Percentiles rank a stretch among this genome's conserved stretches.
These are phyloP conservation scores for Phlebiopsis flavidoalba DNA, from an alignment of 768 basidiomycete genomes.

Conservation along the genomic window DNA sequence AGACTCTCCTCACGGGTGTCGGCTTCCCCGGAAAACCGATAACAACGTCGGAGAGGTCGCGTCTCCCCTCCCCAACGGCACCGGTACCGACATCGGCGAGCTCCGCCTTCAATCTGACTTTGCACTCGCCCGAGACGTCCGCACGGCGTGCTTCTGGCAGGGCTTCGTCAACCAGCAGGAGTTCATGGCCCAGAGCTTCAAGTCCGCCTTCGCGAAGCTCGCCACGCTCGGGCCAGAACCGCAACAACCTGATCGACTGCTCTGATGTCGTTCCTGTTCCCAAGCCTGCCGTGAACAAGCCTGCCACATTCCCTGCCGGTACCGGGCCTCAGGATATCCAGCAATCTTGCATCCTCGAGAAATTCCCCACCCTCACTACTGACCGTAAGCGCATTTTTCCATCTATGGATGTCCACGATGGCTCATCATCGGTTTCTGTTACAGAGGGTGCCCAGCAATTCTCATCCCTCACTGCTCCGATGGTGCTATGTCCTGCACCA, in stretches of 20 bases:
- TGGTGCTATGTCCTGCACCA: constrained; percentile 6
- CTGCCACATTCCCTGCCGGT: neutral
- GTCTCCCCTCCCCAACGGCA: constrained; percentile 15
- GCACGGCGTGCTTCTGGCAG: constrained; percentile 27
- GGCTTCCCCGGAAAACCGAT: constrained; percentile 4
- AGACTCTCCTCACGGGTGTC: neutral
- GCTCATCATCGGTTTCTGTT: neutral
- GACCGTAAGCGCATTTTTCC: neutral
- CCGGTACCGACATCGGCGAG: constrained; percentile 15
- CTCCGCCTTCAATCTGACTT: constrained; percentile 25
- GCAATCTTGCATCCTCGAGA: neutral
- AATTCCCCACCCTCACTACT: neutral
- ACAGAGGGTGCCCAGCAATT: constrained; percentile 4
- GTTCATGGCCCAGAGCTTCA: constrained; percentile 13
- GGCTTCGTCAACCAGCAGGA: constrained; percentile 22
- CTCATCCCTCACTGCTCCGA: constrained; percentile 13
- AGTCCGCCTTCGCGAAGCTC: constrained; percentile 11
- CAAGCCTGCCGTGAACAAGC: constrained; percentile 8
- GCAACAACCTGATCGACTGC: constrained; percentile 12
- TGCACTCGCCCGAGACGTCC: constrained; percentile 22
- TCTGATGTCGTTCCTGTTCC: constrained; percentile 13
- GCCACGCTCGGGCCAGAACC: constrained; percentile 13
- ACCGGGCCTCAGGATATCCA: neutral
- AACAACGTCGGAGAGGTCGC: constrained; percentile 21
- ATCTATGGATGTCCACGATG: neutral